phyloP scores from a whole-genome alignment of 2,329 filamentous ascomycete genomes.

The Ilyonectria robusta region DNA sequence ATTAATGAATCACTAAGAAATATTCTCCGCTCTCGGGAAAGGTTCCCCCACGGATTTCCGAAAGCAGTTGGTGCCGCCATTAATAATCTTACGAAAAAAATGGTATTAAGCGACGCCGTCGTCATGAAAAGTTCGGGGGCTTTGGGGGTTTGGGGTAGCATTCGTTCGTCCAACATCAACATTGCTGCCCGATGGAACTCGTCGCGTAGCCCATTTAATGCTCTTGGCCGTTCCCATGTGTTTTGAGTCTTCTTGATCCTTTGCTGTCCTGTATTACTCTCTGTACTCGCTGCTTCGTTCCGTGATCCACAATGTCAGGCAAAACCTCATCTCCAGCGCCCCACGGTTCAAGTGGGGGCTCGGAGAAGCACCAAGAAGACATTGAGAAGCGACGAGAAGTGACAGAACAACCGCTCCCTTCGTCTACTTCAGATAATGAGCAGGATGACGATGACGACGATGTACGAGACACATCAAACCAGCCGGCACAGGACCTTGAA shows the following conservation, averaged over 20 bases:
- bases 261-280: not conserved
- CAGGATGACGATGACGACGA: not conserved
- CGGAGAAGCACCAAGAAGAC: slow-evolving; percentile 8
- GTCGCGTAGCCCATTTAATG: not conserved
- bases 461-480: slow-evolving; percentile 1
- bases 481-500: slow-evolving; percentile 16
- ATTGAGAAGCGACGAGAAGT: slow-evolving; percentile 16
- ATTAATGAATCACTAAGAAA: not conserved
- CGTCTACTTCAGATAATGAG: slow-evolving; percentile 2
- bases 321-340: not conserved
- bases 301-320: slow-evolving; percentile 15
- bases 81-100: not conserved
- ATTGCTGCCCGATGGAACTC: not conserved
- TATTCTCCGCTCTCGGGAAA: not conserved
- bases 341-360: slow-evolving; percentile 13
- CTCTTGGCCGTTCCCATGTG: not conserved
- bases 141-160: slow-evolving; percentile 10
- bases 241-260: not conserved
- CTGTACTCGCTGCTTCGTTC: not conserved
- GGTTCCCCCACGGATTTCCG: not conserved
- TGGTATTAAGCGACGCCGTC: slow-evolving; percentile 3
- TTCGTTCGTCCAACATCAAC: slow-evolving; percentile 4
- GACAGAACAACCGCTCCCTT: slow-evolving; percentile 4
- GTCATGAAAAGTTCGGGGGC: slow-evolving; percentile 20
- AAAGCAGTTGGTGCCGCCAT: not conserved